Conservation (phyloP, 2,329 filamentous ascomycete genomes). For the Neonectria punicea region DNA sequence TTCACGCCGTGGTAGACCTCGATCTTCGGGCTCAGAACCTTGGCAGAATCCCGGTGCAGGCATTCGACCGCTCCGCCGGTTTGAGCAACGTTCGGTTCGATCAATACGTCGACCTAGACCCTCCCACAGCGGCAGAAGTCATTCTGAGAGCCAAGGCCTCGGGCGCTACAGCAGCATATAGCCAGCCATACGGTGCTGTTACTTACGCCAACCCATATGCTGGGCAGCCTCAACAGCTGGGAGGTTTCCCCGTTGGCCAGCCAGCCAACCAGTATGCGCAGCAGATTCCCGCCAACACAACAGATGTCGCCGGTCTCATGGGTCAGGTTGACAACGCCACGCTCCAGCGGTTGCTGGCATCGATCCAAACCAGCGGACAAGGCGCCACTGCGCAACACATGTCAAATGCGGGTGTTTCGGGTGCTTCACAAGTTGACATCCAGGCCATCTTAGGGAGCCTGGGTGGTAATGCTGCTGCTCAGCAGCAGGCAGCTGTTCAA, state of each 20-base stretch:
- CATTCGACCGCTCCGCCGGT: slow-evolving; percentile 85
- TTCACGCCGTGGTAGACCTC: slow-evolving; percentile 84
- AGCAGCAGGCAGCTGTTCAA: slow-evolving; percentile 38
- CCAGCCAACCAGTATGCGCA: slow-evolving; percentile 48
- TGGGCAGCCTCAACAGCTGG: slow-evolving; percentile 42
- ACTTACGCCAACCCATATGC: slow-evolving; percentile 48
- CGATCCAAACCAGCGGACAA: slow-evolving; percentile 56
- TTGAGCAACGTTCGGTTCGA: slow-evolving; percentile 82
- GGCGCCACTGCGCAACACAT: slow-evolving; percentile 32
- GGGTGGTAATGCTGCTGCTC: slow-evolving; percentile 39
- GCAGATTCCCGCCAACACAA: slow-evolving; percentile 45
- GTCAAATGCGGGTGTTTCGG: slow-evolving; percentile 36
- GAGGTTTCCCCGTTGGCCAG: slow-evolving; percentile 41
- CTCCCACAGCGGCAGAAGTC: slow-evolving; percentile 81
- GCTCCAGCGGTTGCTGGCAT: slow-evolving; percentile 75
- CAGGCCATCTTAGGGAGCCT: slow-evolving; percentile 58
- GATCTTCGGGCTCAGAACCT: slow-evolving; percentile 74
- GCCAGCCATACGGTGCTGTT: slow-evolving; percentile 44
- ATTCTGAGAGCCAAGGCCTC: slow-evolving; percentile 75
- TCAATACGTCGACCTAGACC: slow-evolving; percentile 86
- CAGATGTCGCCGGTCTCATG: slow-evolving; percentile 73
- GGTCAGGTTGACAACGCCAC: slow-evolving; percentile 74
- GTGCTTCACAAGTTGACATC: slow-evolving; percentile 54
- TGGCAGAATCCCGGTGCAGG: slow-evolving; percentile 81
- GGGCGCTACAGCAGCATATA: slow-evolving; percentile 42